Conservation (phyloP, 495 filamentous ascomycete species). For the Aspergillus asperescens region DNA sequence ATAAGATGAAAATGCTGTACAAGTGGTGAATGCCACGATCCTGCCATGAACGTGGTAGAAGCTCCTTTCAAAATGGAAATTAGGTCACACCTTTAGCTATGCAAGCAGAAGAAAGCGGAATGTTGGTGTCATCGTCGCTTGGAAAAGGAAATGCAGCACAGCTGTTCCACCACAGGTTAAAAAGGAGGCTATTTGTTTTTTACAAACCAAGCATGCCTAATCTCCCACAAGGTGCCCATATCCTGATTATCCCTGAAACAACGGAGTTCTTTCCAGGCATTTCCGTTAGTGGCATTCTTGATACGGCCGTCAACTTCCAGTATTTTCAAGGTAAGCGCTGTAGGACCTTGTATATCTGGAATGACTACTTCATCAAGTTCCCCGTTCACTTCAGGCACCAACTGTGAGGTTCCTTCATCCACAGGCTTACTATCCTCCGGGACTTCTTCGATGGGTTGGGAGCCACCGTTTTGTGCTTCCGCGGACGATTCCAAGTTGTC, state of each 20-base stretch:
- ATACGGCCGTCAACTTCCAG: constrained; percentile 42
- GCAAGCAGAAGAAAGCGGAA: not conserved
- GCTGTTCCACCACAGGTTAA: not conserved
- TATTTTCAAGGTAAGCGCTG: constrained; percentile 32
- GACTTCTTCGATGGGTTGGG: not conserved
- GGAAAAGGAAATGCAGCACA: not conserved
- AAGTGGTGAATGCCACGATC: not conserved
- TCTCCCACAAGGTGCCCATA: constrained; percentile 50
- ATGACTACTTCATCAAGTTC: constrained; percentile 28
- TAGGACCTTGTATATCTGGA: constrained; percentile 27
- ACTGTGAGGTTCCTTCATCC: not conserved
- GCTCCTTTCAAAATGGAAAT: not conserved
- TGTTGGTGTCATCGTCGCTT: not conserved
- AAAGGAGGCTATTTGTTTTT: constrained; percentile 14
- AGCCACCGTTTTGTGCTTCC: not conserved
- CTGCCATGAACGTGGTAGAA: not conserved
- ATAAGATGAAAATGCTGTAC: not conserved
- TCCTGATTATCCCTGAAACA: constrained; percentile 51
- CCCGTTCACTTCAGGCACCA: not conserved
- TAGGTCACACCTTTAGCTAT: not conserved
- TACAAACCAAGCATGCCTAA: constrained; percentile 44
- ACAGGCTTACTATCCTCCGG: not conserved
- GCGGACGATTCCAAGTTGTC: not conserved
- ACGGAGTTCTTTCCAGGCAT: constrained; percentile 50
- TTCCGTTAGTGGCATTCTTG: constrained; percentile 26